Base-by-base conservation (phyloP, 2,329 filamentous ascomycete genomes). In the Exophiala alcalophila region DNA sequence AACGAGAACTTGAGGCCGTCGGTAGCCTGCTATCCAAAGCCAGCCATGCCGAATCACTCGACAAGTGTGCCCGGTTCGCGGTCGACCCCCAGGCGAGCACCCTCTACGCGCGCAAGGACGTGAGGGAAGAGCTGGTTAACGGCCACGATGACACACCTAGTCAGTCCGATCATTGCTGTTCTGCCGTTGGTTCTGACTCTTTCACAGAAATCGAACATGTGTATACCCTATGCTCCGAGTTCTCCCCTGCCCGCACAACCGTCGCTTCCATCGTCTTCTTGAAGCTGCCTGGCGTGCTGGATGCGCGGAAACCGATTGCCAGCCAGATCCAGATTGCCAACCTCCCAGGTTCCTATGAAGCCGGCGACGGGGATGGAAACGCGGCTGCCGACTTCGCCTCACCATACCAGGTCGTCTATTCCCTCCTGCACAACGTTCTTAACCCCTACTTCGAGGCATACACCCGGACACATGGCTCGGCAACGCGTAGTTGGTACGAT, bases 371-470 rank as follows among this genome's bases (percentile, higher is more conserved):
- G 23, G 44, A 52, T 24, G 30, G 29, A 20, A 19, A 47, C 19
- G 76, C 81, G 55, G 81, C 86, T 56, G 84, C 89, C 63, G 83
- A 82, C 45, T 76, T 82, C 43, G 74, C 82, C 18, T 94, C 90
- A 31, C 89, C 91, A 3, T 96, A 89, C 68, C 91, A 97, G 67
- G 84, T 91, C 57, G 74, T 98, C 50, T 89, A 96, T 69, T 88
- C 91, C 45, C 78, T 95, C 58, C 80, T 99, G 54, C 90, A 95
- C 66, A 84, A 89, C 63, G 89, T 86, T 55, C 73, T 98, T 61
- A 88, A 87, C 58, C 92, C 94, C 26, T 97, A 96, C 67, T 98
- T 98, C 63, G 91, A 99, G 72, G 91, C 90, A 57, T 94, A 89
- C 64, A 94, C 90, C 45, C 91, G 89, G 69, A 84, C 76, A 52